phyloP scores from a whole-genome alignment of 257 asterid genomes.

The Nemophila menziesii region DNA sequence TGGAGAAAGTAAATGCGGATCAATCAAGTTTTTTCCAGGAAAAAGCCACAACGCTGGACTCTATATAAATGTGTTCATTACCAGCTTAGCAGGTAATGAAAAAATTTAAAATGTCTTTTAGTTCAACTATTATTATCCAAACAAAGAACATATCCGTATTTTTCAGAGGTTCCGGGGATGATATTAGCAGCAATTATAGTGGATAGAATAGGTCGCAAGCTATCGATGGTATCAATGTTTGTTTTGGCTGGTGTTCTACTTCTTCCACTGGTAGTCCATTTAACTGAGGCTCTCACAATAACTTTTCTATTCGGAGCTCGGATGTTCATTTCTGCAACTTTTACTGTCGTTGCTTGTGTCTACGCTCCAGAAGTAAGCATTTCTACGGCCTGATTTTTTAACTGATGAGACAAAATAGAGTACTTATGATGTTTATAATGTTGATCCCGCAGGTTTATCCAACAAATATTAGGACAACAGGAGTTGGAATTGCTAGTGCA shows the following conservation, averaged over 20 bases:
- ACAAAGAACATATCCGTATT: not conserved
- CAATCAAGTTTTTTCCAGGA: constrained; percentile 9
- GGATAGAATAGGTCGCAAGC: constrained; percentile 59
- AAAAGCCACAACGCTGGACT: constrained; percentile 24
- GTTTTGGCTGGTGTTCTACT: constrained; percentile 29
- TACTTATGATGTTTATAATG: not conserved
- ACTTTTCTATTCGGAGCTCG: constrained; percentile 58
- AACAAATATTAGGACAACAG: constrained; percentile 45
- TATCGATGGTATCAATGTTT: constrained; percentile 46
- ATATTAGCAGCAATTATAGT: constrained; percentile 46
- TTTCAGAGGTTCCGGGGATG: constrained; percentile 75
- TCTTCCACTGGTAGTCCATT: constrained; percentile 40
- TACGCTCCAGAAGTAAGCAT: constrained; percentile 59
- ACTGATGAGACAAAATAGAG: no score
- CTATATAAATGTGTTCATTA: constrained; percentile 47
- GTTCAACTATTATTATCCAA: not conserved
- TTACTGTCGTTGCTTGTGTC: constrained; percentile 32
- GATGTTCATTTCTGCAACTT: constrained; percentile 45
- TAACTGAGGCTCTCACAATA: constrained; percentile 35
- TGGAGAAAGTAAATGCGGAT: constrained; percentile 35
- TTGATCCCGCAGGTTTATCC: constrained; percentile 44
- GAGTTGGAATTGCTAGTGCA: constrained; percentile 42
- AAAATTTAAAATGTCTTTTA: not conserved
- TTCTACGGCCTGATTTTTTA: no score
- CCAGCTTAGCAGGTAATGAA: constrained; percentile 59